These are phyloP conservation scores for Zymoseptoria ardabiliae DNA, from an alignment of 2,329 filamentous ascomycete species.

Conservation along the genomic window DNA sequence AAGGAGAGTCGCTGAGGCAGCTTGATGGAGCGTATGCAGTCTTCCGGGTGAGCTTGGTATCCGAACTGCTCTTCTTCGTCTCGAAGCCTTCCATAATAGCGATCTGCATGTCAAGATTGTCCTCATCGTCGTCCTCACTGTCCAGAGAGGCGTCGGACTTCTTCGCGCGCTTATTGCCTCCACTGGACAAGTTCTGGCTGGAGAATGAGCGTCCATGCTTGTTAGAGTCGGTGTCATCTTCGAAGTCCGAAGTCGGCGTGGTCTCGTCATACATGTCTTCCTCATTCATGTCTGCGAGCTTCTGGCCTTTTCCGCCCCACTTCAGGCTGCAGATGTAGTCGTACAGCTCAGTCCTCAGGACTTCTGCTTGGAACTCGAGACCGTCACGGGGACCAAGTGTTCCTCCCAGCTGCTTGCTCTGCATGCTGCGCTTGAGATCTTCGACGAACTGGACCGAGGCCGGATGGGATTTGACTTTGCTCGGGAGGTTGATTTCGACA, in stretches of 20 bases:
- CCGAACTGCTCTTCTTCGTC: neutral
- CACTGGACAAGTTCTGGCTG: neutral
- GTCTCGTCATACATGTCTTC: neutral
- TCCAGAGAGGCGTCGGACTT: too few relatives aligned
- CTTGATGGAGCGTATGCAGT: neutral
- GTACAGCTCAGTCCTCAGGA: constrained; percentile 1
- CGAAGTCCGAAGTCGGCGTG: neutral
- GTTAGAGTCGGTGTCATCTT: neutral
- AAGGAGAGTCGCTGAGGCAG: neutral
- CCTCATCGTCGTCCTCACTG: neutral
- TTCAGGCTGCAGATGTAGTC: neutral
- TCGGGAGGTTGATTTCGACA: constrained; percentile 19
- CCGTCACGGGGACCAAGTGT: neutral
- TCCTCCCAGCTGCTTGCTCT: constrained; percentile 1
- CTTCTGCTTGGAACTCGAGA: constrained; percentile 2
- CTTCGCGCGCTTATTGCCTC: neutral
- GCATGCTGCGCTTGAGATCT: constrained; percentile 16
- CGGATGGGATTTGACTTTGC: constrained; percentile 8
- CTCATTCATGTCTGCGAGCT: neutral
- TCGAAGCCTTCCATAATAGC: neutral
- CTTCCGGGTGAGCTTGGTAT: neutral
- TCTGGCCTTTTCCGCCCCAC: neutral
- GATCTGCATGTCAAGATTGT: neutral
- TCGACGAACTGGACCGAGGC: constrained; percentile 14
- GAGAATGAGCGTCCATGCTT: neutral